Evolutionary conservation across 1,139 yeast genomes (phyloP).

Genomic region (Kurtzmaniella natalensis): DNA sequence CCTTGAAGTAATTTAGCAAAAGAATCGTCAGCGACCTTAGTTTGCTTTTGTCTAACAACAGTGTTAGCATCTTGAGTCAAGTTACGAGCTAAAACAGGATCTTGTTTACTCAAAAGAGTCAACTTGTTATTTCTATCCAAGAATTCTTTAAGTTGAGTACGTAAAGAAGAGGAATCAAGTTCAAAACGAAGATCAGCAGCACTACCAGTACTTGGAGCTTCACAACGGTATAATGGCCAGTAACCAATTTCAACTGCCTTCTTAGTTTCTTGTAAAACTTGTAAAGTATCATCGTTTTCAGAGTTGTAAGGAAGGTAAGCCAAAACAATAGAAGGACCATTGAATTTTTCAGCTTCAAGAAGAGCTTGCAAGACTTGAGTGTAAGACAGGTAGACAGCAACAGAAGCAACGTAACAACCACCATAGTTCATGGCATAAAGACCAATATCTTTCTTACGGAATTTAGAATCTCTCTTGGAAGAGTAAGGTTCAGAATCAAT

Average conservation of each 20-base stretch:
- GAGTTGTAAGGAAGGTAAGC: constrained; percentile 80
- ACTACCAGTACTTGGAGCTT: constrained; percentile 46
- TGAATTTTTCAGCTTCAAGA: constrained; percentile 79
- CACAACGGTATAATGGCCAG: constrained; percentile 91
- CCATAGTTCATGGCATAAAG: constrained; percentile 94
- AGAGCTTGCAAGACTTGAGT: constrained; percentile 89
- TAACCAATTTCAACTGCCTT: constrained; percentile 87
- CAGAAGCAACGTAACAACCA: constrained; percentile 87
- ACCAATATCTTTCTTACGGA: constrained; percentile 89
- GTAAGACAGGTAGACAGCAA: constrained; percentile 89
- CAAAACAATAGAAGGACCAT: constrained; percentile 87
- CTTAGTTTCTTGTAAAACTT: constrained; percentile 81
- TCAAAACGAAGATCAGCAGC: constrained; percentile 56
- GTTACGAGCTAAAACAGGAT: constrained; percentile 77
- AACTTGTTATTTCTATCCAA: constrained; percentile 87
- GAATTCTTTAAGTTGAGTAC: constrained; percentile 71
- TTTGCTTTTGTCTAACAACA: constrained; percentile 57
- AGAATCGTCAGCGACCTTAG: constrained; percentile 70
- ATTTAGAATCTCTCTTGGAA: constrained; percentile 26
- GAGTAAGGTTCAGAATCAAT: constrained; percentile 89
- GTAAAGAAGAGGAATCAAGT: constrained; percentile 79
- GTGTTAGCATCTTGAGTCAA: constrained; percentile 58
- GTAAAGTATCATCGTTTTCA: constrained; percentile 67
- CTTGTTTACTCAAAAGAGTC: constrained; percentile 64
- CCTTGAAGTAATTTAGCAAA: constrained; percentile 77